A percentile compares a stretch with the other conserved stretches of the same genome.
phyloP scores from a whole-genome alignment of 306 rosid species.

The Cucurbita ficifolia region DNA sequence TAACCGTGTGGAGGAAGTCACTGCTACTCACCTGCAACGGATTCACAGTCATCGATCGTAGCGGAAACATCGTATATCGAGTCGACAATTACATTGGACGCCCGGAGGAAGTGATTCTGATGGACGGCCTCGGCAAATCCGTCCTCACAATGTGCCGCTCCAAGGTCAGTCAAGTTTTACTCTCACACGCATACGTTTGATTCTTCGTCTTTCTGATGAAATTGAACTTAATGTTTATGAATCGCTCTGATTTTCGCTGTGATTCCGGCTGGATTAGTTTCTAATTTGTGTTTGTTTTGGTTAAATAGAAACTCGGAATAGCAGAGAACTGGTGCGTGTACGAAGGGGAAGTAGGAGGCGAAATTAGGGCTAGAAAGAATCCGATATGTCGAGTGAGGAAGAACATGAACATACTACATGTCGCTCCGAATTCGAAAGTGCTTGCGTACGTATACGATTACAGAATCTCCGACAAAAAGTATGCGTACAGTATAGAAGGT shows the following conservation, averaged over 20 bases:
- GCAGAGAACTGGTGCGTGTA: conserved; percentile 49
- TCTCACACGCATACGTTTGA: neutral
- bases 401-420: conserved; percentile 27
- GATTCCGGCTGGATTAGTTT: neutral
- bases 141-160: conserved; percentile 55
- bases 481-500: conserved; percentile 40
- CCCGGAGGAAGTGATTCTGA: conserved; percentile 56
- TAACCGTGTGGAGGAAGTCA: conserved; percentile 81
- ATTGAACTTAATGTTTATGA: neutral
- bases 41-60: conserved; percentile 64
- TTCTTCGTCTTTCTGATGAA: neutral
- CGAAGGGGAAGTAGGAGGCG: conserved; percentile 36
- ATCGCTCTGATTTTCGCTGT: neutral
- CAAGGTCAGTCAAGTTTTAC: conserved; percentile 25
- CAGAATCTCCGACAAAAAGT: conserved; percentile 9
- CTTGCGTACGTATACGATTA: conserved; percentile 35
- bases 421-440: conserved; percentile 17
- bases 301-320: conserved; percentile 15
- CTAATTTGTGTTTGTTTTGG: neutral
- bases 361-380: conserved; percentile 9
- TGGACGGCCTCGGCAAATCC: conserved; percentile 67
- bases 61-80: conserved; percentile 58
- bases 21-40: conserved; percentile 59
- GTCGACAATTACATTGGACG: conserved; percentile 57
- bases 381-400: conserved; percentile 50